Conservation (phyloP, 192 early-diverging fungal species). For the Dimargaris xerosporica region DNA sequence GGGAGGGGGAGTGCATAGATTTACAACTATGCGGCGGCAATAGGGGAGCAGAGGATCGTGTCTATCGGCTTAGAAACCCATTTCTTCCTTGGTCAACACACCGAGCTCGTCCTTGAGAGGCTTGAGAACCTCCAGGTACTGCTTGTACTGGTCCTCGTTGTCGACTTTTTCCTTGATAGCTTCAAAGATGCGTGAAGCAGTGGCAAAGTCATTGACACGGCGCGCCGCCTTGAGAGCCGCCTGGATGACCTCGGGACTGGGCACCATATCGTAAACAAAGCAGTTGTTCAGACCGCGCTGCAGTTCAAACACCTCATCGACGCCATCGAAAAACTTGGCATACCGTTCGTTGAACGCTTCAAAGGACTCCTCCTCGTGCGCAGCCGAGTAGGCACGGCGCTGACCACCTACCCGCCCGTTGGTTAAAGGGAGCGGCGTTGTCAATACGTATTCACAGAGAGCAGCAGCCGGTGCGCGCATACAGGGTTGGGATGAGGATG, state of each 20-base stretch:
- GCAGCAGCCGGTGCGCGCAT: too few species aligned
- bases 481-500: too few species aligned
- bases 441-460: too few species aligned
- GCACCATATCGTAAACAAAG: constrained; percentile 91
- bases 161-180: constrained; percentile 81
- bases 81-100: constrained; percentile 72
- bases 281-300: constrained; percentile 96
- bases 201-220: constrained; percentile 87
- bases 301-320: constrained; percentile 92
- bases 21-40: too few species aligned
- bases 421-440: too few species aligned
- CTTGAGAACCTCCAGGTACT: constrained; percentile 78
- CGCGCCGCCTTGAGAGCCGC: constrained; percentile 81
- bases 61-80: constrained; percentile 43
- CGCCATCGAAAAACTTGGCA: constrained; percentile 67
- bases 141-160: constrained; percentile 70
- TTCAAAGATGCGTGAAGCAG: constrained; percentile 87
- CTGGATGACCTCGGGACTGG: constrained; percentile 72
- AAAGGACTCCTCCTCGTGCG: constrained; percentile 56
- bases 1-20: too few species aligned
- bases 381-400: constrained; percentile 48
- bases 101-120: constrained; percentile 81
- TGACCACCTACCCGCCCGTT: background rate
- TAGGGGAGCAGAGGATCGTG: background rate
- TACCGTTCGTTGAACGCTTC: constrained; percentile 67